A percentile compares a stretch with the other conserved stretches of the same genome.
Evolutionary conservation across 768 basidiomycete species (phyloP).

Genomic region (Psilocybe azurescens): DNA sequence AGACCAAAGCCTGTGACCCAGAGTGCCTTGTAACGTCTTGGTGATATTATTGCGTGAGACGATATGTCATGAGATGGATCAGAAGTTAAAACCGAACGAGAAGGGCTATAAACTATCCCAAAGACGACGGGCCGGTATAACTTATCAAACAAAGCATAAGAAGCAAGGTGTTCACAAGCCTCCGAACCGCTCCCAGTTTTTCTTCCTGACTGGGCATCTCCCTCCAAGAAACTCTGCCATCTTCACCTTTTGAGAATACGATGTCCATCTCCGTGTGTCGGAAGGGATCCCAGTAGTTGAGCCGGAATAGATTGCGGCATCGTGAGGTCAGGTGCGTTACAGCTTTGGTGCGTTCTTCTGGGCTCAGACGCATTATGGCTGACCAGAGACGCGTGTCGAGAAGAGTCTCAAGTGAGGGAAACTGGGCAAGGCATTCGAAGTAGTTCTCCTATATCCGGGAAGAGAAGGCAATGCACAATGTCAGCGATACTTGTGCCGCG

Average conservation of each 20-base stretch:
- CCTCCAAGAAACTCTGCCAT: neutral
- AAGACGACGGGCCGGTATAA: neutral
- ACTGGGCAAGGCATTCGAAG: neutral
- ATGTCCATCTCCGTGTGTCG: neutral
- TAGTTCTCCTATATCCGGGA: neutral
- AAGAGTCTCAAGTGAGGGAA: neutral
- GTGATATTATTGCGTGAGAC: too few species aligned
- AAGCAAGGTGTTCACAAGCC: neutral
- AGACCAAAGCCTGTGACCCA: too few species aligned
- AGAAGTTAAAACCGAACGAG: too few species aligned
- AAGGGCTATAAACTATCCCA: too few species aligned
- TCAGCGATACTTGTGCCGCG: neutral
- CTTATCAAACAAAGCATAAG: too few species aligned
- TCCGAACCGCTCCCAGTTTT: constrained; percentile 3
- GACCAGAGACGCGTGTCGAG: constrained; percentile 2
- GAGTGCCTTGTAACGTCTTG: too few species aligned
- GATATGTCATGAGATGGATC: too few species aligned
- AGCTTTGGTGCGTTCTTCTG: neutral
- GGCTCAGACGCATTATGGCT: neutral
- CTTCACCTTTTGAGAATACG: neutral
- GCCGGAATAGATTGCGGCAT: neutral
- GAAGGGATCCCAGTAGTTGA: neutral
- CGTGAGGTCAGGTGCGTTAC: neutral
- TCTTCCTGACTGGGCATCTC: constrained; percentile 2
- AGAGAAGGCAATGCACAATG: neutral